Percentiles rank a stretch among this genome's conserved stretches.
These are phyloP conservation scores for Apostasia shenzhenica DNA, from an alignment of 106 monocot species.

Conservation along the genomic window DNA sequence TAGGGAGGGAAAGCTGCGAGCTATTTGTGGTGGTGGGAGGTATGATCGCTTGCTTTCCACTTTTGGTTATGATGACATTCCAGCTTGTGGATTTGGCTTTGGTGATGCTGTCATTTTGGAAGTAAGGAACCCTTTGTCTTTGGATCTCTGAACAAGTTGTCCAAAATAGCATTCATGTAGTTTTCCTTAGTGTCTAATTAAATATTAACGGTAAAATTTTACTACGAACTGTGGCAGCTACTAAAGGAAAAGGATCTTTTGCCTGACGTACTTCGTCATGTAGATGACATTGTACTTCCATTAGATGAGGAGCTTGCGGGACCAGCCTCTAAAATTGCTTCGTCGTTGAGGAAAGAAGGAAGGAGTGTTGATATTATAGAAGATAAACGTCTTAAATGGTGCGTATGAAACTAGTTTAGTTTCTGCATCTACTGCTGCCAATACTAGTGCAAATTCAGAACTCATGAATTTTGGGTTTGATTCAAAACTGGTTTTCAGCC, in stretches of 20 bases:
- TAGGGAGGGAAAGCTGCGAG: conserved; percentile 85
- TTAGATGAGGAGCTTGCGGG: conserved; percentile 82
- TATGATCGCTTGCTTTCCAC: conserved; percentile 84
- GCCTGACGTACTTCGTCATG: conserved; percentile 62
- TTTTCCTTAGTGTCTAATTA: conserved; percentile 3
- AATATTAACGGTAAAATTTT: neutral
- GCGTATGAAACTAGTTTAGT: neutral
- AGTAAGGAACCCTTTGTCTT: conserved; percentile 33
- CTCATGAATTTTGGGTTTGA: neutral
- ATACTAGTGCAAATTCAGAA: neutral
- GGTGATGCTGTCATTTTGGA: conserved; percentile 99
- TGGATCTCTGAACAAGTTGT: too few relatives aligned
- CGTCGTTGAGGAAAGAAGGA: conserved; percentile 68
- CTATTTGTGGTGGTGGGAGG: conserved; percentile 98
- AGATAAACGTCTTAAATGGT: conserved; percentile 97
- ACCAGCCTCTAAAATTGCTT: conserved; percentile 70
- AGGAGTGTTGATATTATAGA: conserved; percentile 86
- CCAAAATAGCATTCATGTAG: neutral
- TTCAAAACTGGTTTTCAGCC: neutral
- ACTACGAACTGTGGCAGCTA: conserved; percentile 32
- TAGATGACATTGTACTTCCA: conserved; percentile 87
- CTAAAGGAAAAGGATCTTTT: conserved; percentile 88
- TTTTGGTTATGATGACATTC: conserved; percentile 82
- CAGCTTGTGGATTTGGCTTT: conserved; percentile 98
- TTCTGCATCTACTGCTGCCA: neutral